A percentile compares a stretch with the other conserved stretches of the same genome.
Evolutionary conservation across 169 alveolate species (phyloP).

Genomic region (Babesia ovis): DNA sequence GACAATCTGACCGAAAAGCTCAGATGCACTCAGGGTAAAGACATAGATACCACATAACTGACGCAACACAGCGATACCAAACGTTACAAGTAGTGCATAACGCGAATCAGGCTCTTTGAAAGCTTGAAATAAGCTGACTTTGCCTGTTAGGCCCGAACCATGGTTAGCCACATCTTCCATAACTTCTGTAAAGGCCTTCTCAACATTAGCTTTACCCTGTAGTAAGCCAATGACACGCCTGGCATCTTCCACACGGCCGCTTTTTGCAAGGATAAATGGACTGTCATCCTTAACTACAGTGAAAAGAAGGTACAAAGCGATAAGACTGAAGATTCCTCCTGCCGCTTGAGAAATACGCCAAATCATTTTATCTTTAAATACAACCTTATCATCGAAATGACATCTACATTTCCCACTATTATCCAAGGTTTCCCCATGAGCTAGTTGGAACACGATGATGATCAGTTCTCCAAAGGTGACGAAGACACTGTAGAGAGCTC

Average conservation of each 20-base stretch:
- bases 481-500: constrained; percentile 76
- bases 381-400: background rate
- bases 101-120: constrained; percentile 68
- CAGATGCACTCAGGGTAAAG: constrained; percentile 78
- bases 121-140: constrained; percentile 56
- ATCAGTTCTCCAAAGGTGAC: constrained; percentile 80
- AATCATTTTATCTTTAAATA: constrained; percentile 33
- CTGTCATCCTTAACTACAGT: constrained; percentile 64
- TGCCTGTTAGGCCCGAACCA: constrained; percentile 30
- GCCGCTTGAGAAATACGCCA: constrained; percentile 72
- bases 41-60: constrained; percentile 85
- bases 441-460: constrained; percentile 73
- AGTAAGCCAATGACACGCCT: constrained; percentile 57
- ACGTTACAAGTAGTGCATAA: constrained; percentile 70
- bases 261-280: constrained; percentile 63
- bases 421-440: constrained; percentile 42
- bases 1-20: constrained; percentile 68
- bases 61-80: constrained; percentile 76
- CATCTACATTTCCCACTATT: background rate
- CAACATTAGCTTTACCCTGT: constrained; percentile 66
- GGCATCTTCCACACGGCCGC: constrained; percentile 64
- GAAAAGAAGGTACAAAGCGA: constrained; percentile 51
- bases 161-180: constrained; percentile 59
- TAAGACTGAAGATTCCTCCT: constrained; percentile 48
- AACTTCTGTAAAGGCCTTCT: constrained; percentile 53